Conservation (phyloP, 208 protist species). For the Leishmania tarentolae region DNA sequence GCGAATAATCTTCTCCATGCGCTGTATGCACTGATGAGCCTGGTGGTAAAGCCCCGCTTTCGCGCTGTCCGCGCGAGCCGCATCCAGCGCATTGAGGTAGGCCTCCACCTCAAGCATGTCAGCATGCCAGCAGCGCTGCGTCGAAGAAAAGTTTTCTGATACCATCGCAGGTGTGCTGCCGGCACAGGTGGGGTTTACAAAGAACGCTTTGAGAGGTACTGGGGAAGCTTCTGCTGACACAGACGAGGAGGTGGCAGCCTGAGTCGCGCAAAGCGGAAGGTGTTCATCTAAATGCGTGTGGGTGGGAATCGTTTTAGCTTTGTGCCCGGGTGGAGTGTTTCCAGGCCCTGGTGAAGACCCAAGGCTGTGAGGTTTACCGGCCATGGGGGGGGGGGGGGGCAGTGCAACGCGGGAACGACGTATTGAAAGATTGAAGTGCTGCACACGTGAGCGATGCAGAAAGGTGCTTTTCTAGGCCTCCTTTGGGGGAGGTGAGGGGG, state of each 20-base stretch:
- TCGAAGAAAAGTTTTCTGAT: constrained; percentile 5
- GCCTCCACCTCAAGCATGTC: constrained; percentile 38
- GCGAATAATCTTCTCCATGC: constrained; percentile 50
- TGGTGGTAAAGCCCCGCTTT: constrained; percentile 32
- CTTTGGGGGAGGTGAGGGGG: background rate
- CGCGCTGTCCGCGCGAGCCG: constrained; percentile 49
- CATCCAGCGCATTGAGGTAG: constrained; percentile 51
- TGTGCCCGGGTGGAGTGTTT: background rate
- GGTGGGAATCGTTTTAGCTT: background rate
- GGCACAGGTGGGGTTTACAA: constrained; percentile 1
- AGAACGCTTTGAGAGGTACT: constrained; percentile 8
- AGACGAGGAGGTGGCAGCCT: background rate
- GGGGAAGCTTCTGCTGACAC: background rate
- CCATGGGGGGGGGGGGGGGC: background rate
- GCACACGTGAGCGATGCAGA: background rate
- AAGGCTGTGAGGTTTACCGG: background rate
- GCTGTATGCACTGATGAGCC: constrained; percentile 51
- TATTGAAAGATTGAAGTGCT: background rate
- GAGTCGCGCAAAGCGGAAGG: background rate
- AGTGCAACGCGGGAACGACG: background rate
- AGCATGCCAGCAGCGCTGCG: constrained; percentile 23
- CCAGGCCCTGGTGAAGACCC: background rate
- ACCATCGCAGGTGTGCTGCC: background rate
- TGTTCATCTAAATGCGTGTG: background rate
- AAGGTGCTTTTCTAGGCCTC: background rate